Evolutionary conservation across 306 rosid species (phyloP), one percentile per base, ranked within the genome.

Genomic region (Urtica urens): DNA sequence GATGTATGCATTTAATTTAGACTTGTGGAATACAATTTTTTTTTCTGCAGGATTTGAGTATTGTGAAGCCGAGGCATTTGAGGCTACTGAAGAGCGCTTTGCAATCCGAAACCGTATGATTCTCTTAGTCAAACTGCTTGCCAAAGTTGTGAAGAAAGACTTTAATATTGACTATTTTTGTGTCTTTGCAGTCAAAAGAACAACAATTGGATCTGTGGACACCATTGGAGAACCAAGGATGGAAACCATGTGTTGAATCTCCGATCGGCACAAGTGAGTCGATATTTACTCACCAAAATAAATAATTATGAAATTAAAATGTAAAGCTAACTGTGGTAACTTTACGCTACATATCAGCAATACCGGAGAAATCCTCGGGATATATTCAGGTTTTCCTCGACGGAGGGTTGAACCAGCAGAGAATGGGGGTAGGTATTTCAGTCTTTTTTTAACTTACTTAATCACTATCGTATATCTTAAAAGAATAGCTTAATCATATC

Each of bases 391-490:
- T 85, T 31, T 92, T 92, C 78, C 96, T 92, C 35, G 96, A 92
- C 72, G 99, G 99, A 47, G 99, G 99, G 21, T 59, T 92, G 73
- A 92, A 92, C 81, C 99, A 92, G 72, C 99, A 92, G 71, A 82
- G 96, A 59, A 92, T 92, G 99, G 99, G 99, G 95, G 99, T 85
- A 62, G 51, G 94, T 57, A 48, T 62, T 53, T 43, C 13, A 61
- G 47, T n/a, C n/a, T 29, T 24, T 25, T 47, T 19, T 20, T 2
- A 43, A 14, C 35, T 30, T 37, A 24, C 51, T 16, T 4, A 33
- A 22, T 18, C 1, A 27, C 22, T 27, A 13, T 7, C 22, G 50
- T n/a, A 11, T 60, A 1, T 28, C 21, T 0, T 11, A 35, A 37
- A 37, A 33, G 12, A 19, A 25, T 23, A 7, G 13, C 13, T 7